Evolutionary conservation across 352 stramenopile species (phyloP), one percentile per base, ranked within the genome.

Genomic region (Phytophthora multivora): DNA sequence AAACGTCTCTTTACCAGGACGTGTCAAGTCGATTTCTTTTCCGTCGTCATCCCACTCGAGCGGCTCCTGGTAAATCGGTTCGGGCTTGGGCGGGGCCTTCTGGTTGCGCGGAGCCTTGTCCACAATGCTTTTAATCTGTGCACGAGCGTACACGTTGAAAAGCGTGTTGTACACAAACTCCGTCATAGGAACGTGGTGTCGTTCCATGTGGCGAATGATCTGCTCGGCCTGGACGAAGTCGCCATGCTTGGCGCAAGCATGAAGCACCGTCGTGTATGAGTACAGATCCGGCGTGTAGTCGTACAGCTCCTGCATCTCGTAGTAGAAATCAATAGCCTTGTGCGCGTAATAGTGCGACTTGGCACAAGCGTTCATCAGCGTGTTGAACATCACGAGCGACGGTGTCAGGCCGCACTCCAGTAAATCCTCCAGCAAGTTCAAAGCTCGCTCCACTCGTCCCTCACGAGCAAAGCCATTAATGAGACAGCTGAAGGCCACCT

Each of bases 221-320:
- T 87, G 69, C 59, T 94, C 85, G 0, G 83, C 83, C 57, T 88
- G 76, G 43, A 91, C 70, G 18, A 84, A 79, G 51, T 94, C 85
- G 16, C 85, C 85, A 18, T 92, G 75, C 70, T 90, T 91, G 28
- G 83, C 83, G 41, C 83, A 91, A 5, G 85, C 81, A 56, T 88
- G 79, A 28, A 94, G 62, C 60, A 94, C 80, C 40, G 83, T 91
- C 58, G 82, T 81, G 76, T 94, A 94, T 51, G 83, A 88, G 58
- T 86, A 83, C 64, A 81, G 54, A 61, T 91, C 82, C 38, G 85
- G 85, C 21, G 80, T 62, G 68, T 91, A 90, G 63, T 94, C 85
- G 67, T 94, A 94, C 56, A 92, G 59, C 55, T 94, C 85, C 59
- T 94, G 85, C 85, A 94, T 92, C 47, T 94, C 85, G 50, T 92